Percentiles rank a stretch among this genome's conserved stretches.
These are phyloP conservation scores for Ustilago cynodontis DNA, from an alignment of 1,284 basidiomycete genomes.

Conservation along the genomic window DNA sequence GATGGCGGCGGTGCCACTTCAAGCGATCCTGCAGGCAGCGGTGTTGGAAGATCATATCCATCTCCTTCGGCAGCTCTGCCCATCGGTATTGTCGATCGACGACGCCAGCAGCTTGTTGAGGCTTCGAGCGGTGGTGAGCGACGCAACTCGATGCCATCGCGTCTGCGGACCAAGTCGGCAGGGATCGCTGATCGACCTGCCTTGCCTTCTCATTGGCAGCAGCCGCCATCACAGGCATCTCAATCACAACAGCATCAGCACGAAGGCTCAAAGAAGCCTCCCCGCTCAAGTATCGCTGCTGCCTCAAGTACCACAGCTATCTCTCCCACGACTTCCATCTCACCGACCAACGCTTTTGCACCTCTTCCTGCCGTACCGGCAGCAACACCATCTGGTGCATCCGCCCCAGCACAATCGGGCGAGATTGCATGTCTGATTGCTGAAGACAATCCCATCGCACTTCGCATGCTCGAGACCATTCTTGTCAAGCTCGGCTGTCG, in stretches of 20 bases:
- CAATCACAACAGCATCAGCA: constrained; percentile 6
- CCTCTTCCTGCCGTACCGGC: constrained; percentile 7
- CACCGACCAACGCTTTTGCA: constrained; percentile 27
- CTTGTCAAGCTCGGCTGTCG: constrained; percentile 91
- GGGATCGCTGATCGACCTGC: constrained; percentile 40
- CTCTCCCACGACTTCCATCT: constrained; percentile 32
- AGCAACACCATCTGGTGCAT: constrained; percentile 7
- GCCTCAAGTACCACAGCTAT: constrained; percentile 7
- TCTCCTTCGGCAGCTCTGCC: constrained; percentile 40
- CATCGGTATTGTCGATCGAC: constrained; percentile 50
- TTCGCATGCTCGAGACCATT: constrained; percentile 82
- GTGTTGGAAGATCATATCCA: constrained; percentile 19
- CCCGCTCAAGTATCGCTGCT: constrained; percentile 8
- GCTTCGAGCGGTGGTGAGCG: constrained; percentile 69
- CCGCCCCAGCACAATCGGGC: constrained; percentile 34
- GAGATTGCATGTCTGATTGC: constrained; percentile 90
- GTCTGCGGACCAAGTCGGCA: constrained; percentile 86
- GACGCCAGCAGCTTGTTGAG: constrained; percentile 72
- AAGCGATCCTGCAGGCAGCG: constrained; percentile 8
- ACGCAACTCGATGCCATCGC: constrained; percentile 87
- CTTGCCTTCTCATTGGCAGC: constrained; percentile 43
- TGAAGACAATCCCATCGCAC: constrained; percentile 88
- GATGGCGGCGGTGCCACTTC: constrained; percentile 15
- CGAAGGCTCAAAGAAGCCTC: constrained; percentile 21
- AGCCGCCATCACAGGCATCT: constrained; percentile 1